Conservation (phyloP, 108 stramenopile species). For the Hondaea fermentalgiana region DNA sequence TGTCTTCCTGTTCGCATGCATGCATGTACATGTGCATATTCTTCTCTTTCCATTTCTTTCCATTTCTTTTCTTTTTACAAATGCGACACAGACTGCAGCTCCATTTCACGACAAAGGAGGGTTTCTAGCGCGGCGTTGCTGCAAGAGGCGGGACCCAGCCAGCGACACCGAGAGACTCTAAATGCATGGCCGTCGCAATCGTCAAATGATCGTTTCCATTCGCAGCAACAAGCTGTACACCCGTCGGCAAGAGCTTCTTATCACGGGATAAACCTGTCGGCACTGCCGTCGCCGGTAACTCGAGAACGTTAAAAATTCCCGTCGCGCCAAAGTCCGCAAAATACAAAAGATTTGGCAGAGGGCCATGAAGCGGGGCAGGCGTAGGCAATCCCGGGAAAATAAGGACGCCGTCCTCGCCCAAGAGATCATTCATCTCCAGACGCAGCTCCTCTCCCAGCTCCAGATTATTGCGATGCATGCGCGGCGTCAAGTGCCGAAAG, state of each 20-base stretch:
- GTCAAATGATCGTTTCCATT: neutral
- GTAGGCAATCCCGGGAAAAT: neutral
- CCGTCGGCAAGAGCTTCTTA: neutral
- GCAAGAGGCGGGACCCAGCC: neutral
- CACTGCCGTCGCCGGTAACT: slow-evolving; percentile 6
- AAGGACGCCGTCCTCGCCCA: neutral
- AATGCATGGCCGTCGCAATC: neutral
- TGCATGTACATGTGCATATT: too few species aligned
- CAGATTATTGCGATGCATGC: neutral
- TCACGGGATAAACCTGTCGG: neutral
- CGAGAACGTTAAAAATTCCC: neutral
- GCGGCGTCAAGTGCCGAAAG: neutral
- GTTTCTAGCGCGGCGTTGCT: too few species aligned
- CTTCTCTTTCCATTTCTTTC: too few species aligned
- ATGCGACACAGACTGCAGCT: too few species aligned
- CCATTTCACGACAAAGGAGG: too few species aligned
- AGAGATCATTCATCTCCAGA: neutral
- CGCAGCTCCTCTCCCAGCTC: neutral
- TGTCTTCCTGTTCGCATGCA: too few species aligned
- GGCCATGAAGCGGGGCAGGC: neutral
- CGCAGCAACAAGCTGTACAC: neutral
- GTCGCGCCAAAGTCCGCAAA: slow-evolving; percentile 1
- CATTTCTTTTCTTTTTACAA: too few species aligned
- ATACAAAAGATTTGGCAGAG: neutral
- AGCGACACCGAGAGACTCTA: neutral